phyloP scores from a whole-genome alignment of 495 filamentous ascomycete species.

The Penicillium chermesinum region DNA sequence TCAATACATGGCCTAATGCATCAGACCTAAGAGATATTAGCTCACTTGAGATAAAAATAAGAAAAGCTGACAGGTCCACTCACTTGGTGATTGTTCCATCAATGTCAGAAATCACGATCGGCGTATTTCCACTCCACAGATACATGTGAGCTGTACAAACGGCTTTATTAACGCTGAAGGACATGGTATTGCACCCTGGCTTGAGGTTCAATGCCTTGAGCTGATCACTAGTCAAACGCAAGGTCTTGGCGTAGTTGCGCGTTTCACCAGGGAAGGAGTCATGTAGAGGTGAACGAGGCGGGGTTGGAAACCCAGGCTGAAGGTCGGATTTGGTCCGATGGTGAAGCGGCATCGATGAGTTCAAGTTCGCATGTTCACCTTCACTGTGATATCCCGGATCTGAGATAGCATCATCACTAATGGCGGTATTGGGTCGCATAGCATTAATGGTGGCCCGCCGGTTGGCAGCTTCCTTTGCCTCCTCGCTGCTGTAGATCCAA shows the following conservation, averaged over 20 bases:
- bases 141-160: constrained; percentile 91
- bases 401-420: constrained; percentile 77
- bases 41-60: constrained; percentile 5
- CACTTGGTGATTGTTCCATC: constrained; percentile 97
- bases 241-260: constrained; percentile 91
- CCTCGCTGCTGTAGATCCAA: constrained; percentile 98
- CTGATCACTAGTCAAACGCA: constrained; percentile 94
- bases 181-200: constrained; percentile 81
- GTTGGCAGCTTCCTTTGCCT: constrained; percentile 75
- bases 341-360: constrained; percentile 32
- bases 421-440: constrained; percentile 47
- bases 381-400: constrained; percentile 96
- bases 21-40: constrained; percentile 61
- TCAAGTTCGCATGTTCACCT: constrained; percentile 46
- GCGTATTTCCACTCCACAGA: constrained; percentile 81
- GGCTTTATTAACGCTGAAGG: constrained; percentile 92
- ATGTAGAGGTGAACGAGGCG: constrained; percentile 69
- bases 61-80: constrained; percentile 12
- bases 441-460: constrained; percentile 48
- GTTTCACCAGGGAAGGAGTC: constrained; percentile 54
- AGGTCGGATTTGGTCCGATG: constrained; percentile 64
- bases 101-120: constrained; percentile 96
- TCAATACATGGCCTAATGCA: constrained; percentile 93
- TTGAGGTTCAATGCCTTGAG: constrained; percentile 81
- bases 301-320: constrained; percentile 64